Base-by-base conservation (phyloP, 257 asterid species). In the Scutellaria barbata region DNA sequence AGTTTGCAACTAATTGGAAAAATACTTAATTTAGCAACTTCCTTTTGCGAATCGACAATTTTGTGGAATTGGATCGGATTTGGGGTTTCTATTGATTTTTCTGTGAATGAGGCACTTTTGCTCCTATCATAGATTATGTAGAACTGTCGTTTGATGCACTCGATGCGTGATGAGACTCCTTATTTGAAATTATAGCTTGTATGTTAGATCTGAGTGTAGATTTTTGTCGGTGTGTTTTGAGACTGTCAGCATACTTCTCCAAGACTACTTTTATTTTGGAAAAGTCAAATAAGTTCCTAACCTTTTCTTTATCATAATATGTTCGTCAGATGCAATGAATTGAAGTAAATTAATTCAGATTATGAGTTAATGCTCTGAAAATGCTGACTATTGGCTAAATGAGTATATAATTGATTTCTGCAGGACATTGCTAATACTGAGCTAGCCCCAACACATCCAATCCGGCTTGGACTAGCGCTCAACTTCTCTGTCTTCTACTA, bases 401-500 rank as follows among this genome's bases (percentile, higher is more conserved):
- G 18, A 14, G 39, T 61, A 40, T 50, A 4, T 41, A n/a, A 55
- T 75, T 52, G 43, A n/a, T 53, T 57, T 45, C 45, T 56, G 52
- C 77, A 84, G 88, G 88, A 81, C 41, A 84, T 84, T 76, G 88
- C 88, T 3, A 74, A 53, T 52, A 42, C 82, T 9, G 88, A 84
- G 64, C 80, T 84, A 40, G 84, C 88, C 46, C 85, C 88, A 16
- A 84, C 88, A 1, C 88, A 84, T 67, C 88, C 88, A 0, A 84
- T 84, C 53, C 81, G 88, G 22, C 88, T 84, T 20, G 88, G 88
- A 58, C 63, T 84, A 13, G 88, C 88, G 4, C 88, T 84, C 72
- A 84, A 84, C 70, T 84, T 84, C 78, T 84, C 88, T 10, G 88
- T 84, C 79, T 84, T 84, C 35, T 84, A 84, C 82, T 84, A 84